Evolutionary conservation across 306 rosid species (phyloP).

Genomic region (Myrica gale): DNA sequence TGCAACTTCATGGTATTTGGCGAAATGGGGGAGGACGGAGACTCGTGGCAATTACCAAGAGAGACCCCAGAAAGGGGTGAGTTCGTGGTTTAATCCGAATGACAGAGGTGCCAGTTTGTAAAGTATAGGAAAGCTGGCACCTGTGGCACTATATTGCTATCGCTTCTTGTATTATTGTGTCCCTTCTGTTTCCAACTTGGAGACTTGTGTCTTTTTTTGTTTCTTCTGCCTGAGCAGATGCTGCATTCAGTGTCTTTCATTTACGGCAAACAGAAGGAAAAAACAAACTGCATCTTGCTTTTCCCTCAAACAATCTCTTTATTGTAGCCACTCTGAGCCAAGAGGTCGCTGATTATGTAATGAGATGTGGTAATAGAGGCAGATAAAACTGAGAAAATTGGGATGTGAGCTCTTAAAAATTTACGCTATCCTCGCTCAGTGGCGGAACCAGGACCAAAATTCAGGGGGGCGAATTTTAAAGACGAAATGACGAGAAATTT

Average conservation of each 20-base stretch:
- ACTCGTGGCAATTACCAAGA: conserved; percentile 13
- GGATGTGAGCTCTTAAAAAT: no score
- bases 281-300: no score
- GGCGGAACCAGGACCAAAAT: no score
- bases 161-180: background rate
- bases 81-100: background rate
- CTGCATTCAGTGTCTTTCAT: background rate
- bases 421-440: no score
- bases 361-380: no score
- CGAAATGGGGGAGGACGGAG: background rate
- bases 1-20: conserved; percentile 11
- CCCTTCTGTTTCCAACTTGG: background rate
- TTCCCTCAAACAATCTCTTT: no score
- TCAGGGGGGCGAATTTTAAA: no score
- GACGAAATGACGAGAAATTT: no score
- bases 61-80: conserved; percentile 4
- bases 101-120: background rate
- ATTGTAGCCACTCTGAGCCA: no score
- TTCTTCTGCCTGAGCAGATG: no score
- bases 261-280: background rate
- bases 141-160: background rate
- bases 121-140: background rate
- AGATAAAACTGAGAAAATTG: no score
- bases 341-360: no score
- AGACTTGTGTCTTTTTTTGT: conserved; percentile 11